Conservation (phyloP, 2,329 filamentous ascomycete species). For the Claviceps humidiphila region DNA sequence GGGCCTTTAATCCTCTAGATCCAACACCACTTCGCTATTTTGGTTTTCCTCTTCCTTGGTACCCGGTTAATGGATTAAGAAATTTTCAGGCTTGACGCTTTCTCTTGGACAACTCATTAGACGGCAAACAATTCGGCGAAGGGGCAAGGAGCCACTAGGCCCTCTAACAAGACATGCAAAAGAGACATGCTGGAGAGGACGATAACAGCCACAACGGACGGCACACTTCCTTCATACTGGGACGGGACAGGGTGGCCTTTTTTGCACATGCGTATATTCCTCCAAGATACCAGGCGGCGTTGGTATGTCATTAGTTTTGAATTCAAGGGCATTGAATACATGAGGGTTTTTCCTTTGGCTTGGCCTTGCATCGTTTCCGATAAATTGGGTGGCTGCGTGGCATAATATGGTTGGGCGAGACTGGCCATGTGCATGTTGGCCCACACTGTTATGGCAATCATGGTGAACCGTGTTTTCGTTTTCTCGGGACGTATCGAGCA, state of each 20-base stretch:
- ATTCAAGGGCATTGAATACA: background rate
- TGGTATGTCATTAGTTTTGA: slow-evolving; percentile 14
- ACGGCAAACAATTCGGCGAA: slow-evolving; percentile 15
- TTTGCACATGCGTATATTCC: slow-evolving; percentile 7
- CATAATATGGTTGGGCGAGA: no score
- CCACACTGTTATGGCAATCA: no score
- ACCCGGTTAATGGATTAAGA: background rate
- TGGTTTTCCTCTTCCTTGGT: background rate
- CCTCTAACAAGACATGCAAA: slow-evolving; percentile 4
- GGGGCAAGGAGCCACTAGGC: slow-evolving; percentile 18
- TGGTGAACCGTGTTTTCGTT: background rate
- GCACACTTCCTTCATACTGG: background rate
- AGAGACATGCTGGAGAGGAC: background rate
- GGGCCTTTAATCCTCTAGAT: no score
- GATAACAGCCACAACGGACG: background rate
- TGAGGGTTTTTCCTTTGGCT: no score
- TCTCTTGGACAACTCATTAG: slow-evolving; percentile 13
- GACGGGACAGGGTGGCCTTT: background rate
- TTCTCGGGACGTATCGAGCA: no score
- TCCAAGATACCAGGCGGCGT: slow-evolving; percentile 27
- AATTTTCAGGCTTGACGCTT: background rate
- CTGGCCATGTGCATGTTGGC: no score
- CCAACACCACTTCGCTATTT: background rate
- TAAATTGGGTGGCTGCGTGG: background rate
- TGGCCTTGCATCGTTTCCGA: background rate